Evolutionary conservation across 306 rosid genomes (phyloP).

Genomic region (Fragaria iinumae): DNA sequence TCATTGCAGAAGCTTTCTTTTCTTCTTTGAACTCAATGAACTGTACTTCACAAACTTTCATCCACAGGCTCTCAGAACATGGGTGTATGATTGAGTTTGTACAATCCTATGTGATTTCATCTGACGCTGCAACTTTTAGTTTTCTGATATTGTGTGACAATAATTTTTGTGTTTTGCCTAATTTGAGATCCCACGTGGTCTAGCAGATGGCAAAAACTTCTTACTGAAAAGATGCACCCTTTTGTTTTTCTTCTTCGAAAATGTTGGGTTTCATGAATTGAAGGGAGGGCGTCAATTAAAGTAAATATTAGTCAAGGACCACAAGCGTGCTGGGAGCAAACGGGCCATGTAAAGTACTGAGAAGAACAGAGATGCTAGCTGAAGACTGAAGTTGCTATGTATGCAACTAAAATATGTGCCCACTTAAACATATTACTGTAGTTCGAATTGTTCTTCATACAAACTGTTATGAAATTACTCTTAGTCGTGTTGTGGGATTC

Average conservation of each 20-base stretch:
- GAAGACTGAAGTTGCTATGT: constrained; percentile 2
- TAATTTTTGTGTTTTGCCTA: background rate
- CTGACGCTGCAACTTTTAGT: constrained; percentile 4
- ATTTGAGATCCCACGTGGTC: constrained; percentile 6
- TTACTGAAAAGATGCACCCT: background rate
- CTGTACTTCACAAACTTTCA: constrained; percentile 35
- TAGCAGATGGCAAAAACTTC: background rate
- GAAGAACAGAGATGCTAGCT: background rate
- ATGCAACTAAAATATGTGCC: background rate
- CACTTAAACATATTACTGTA: background rate
- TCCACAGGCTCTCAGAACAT: constrained; percentile 34
- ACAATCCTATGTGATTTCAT: background rate
- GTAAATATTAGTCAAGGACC: constrained; percentile 20
- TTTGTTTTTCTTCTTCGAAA: background rate
- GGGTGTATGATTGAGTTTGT: constrained; percentile 29
- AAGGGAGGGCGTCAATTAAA: background rate
- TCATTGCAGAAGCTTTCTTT: constrained; percentile 40
- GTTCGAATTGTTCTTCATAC: background rate
- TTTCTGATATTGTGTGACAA: background rate
- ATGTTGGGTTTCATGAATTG: background rate
- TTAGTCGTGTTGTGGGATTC: background rate
- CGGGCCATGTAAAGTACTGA: background rate
- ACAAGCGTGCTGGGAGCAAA: constrained; percentile 24
- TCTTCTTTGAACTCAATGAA: constrained; percentile 21
- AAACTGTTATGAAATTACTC: background rate